Percentiles rank a stretch among this genome's conserved stretches.
phyloP scores from a whole-genome alignment of 2,329 filamentous ascomycete species.

The Fusarium sp. region DNA sequence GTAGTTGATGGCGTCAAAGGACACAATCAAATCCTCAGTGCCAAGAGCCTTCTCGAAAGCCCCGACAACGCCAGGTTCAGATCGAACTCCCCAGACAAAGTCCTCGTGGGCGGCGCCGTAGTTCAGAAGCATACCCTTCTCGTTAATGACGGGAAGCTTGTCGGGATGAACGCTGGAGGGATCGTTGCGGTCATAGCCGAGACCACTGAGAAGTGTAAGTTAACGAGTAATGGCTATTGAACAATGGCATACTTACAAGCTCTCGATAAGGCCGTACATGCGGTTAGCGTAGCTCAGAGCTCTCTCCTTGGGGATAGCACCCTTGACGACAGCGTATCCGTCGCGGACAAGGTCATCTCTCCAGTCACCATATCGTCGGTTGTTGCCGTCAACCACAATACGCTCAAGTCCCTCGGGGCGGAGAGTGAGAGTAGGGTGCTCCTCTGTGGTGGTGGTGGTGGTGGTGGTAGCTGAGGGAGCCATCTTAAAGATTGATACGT shows the following conservation, averaged over 20 bases:
- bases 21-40: conserved; percentile 60
- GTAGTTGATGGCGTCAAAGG: conserved; percentile 54
- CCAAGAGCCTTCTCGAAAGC: conserved; percentile 59
- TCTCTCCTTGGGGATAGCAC: conserved; percentile 33
- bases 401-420: conserved; percentile 35
- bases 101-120: conserved; percentile 61
- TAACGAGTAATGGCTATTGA: fast-evolving
- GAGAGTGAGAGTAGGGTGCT: conserved; percentile 36
- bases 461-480: conserved; percentile 19
- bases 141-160: conserved; percentile 43
- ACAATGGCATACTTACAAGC: conserved; percentile 18
- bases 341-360: conserved; percentile 38
- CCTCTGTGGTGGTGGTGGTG: conserved; percentile 1
- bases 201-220: conserved; percentile 15
- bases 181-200: conserved; percentile 36
- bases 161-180: conserved; percentile 33
- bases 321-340: conserved; percentile 36
- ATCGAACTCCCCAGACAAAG: conserved; percentile 59
- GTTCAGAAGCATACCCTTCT: conserved; percentile 59
- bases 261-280: conserved; percentile 38
- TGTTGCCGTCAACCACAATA: conserved; percentile 32
- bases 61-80: conserved; percentile 57
- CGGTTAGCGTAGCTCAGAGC: conserved; percentile 40
- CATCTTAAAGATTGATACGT: conserved; percentile 1
- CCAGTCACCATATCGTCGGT: conserved; percentile 39